A percentile compares a stretch with the other conserved stretches of the same genome.
These are phyloP conservation scores for Colletotrichum sp. DNA, from an alignment of 2,329 filamentous ascomycete species.

Conservation along the genomic window DNA sequence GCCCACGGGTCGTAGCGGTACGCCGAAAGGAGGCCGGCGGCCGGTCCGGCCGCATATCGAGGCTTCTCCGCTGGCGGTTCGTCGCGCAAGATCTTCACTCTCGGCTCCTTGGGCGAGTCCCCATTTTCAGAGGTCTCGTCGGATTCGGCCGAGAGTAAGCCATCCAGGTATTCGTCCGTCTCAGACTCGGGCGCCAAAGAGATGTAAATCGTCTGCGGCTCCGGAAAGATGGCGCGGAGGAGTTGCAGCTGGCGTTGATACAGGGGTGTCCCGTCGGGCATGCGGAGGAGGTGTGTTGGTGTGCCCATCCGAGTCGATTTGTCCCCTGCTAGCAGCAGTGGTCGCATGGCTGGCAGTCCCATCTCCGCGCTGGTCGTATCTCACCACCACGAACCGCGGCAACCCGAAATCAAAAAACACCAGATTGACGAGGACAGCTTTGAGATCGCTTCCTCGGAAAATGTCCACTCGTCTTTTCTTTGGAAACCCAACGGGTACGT, in stretches of 20 bases:
- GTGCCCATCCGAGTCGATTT: conserved; percentile 33
- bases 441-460: not conserved
- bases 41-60: conserved; percentile 10
- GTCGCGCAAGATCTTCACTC: conserved; percentile 1
- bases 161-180: conserved; percentile 8
- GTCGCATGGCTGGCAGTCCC: conserved; percentile 21
- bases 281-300: conserved; percentile 34
- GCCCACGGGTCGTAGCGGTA: conserved; percentile 26
- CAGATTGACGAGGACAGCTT: not conserved
- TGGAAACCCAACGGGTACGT: not conserved
- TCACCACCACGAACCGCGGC: not conserved
- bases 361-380: not conserved
- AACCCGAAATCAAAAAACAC: not conserved
- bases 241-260: conserved; percentile 30
- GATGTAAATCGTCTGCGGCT: conserved; percentile 28
- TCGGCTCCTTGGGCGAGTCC: not conserved
- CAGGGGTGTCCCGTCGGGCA: conserved; percentile 28
- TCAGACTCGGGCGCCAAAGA: conserved; percentile 23
- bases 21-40: conserved; percentile 33
- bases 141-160: conserved; percentile 2
- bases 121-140: not conserved
- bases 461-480: not conserved
- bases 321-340: conserved; percentile 36
- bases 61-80: not conserved
- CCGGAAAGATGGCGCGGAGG: conserved; percentile 27